phyloP scores from a whole-genome alignment of 768 basidiomycete species.

The Boletus pseudo-olivaceus region DNA sequence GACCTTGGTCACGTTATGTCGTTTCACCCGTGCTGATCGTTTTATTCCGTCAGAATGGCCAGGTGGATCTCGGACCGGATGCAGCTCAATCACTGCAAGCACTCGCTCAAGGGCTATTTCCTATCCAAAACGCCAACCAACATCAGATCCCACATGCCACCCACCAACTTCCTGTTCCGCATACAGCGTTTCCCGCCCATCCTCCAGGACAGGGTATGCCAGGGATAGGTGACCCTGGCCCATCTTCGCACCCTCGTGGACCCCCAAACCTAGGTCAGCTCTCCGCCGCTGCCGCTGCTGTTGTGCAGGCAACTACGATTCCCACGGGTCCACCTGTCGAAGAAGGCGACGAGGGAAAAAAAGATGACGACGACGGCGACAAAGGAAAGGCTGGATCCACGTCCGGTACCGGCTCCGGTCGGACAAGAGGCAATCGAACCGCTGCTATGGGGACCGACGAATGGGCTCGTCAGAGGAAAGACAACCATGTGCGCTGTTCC shows the following conservation, averaged over 20 bases:
- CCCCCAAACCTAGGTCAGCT: constrained; percentile 63
- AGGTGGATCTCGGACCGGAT: constrained; percentile 56
- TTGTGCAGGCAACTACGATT: constrained; percentile 39
- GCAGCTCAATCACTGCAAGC: constrained; percentile 58
- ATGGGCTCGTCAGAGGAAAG: constrained; percentile 77
- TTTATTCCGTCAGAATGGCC: constrained; percentile 36
- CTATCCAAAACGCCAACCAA: constrained; percentile 26
- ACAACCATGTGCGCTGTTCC: constrained; percentile 64
- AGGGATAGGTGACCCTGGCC: constrained; percentile 62
- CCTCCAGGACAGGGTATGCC: constrained; percentile 39
- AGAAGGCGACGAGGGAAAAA: constrained; percentile 20
- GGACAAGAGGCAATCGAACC: constrained; percentile 50
- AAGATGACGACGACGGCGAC: constrained; percentile 29
- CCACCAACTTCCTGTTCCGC: constrained; percentile 36
- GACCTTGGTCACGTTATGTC: constrained; percentile 23
- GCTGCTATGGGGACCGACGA: constrained; percentile 71
- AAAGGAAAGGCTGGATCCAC: constrained; percentile 25
- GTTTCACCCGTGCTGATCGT: not conserved
- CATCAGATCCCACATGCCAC: constrained; percentile 28
- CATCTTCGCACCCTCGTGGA: constrained; percentile 69
- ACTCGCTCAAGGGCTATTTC: constrained; percentile 43
- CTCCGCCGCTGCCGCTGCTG: constrained; percentile 42
- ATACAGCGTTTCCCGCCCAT: constrained; percentile 28
- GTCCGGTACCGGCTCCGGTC: constrained; percentile 32
- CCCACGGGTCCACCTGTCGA: constrained; percentile 15